Percentiles rank a stretch among this genome's conserved stretches.
Conservation (phyloP, 176 grass and related monocot genomes). For the Oryza punctata region DNA sequence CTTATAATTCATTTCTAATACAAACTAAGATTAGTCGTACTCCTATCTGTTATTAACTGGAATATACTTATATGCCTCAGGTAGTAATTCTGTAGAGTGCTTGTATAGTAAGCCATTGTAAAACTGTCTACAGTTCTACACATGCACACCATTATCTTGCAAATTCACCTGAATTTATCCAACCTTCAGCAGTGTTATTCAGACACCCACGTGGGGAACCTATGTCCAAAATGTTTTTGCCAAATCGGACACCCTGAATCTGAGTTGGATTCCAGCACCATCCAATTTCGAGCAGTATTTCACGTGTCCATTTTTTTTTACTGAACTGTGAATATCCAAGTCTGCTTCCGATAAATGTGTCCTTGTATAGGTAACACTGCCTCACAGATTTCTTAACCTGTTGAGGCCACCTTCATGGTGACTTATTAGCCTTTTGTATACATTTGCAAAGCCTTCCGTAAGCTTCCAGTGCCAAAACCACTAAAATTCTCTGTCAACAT, state of each 20-base stretch:
- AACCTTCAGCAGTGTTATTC: not conserved
- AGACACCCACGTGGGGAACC: not conserved
- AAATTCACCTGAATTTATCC: not conserved
- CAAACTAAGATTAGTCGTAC: not conserved
- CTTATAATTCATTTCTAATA: not conserved
- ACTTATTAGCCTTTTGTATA: not conserved
- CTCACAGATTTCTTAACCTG: not conserved
- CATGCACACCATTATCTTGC: not conserved
- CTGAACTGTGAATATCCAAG: not conserved
- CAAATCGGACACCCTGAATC: not conserved
- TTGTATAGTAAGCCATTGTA: slow-evolving; percentile 1
- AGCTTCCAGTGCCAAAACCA: slow-evolving; percentile 12
- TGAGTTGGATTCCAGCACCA: not conserved
- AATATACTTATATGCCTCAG: not conserved
- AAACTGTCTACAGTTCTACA: not conserved
- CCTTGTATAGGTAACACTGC: not conserved
- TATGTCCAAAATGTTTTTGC: not conserved
- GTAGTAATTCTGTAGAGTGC: not conserved
- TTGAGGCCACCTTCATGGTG: not conserved
- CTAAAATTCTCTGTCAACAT: slow-evolving; percentile 12
- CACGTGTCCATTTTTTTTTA: not conserved
- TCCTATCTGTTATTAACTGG: not conserved
- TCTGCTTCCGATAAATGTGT: not conserved
- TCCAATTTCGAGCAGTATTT: too few relatives aligned
- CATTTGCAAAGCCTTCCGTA: not conserved